These are phyloP conservation scores for Candolleomyces efflorescens DNA, from an alignment of 768 basidiomycete genomes.

Conservation along the genomic window DNA sequence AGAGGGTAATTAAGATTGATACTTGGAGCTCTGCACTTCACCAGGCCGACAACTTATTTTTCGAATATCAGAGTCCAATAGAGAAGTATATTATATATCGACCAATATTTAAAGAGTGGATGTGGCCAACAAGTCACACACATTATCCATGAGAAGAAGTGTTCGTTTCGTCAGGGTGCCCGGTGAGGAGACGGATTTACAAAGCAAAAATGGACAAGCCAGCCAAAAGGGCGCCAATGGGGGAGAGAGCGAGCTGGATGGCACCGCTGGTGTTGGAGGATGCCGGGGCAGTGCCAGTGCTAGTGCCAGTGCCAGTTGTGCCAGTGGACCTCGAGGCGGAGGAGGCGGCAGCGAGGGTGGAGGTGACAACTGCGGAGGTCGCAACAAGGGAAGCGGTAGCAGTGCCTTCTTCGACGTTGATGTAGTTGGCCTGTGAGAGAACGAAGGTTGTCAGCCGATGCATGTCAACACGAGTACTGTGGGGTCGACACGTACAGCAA, in stretches of 20 bases:
- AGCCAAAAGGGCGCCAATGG: conserved; percentile 3
- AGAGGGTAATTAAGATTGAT: too few relatives aligned
- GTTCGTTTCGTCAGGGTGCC: neutral
- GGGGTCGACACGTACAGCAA: conserved; percentile 42
- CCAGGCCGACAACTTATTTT: too few relatives aligned
- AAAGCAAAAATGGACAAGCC: conserved; percentile 5
- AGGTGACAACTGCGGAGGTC: conserved; percentile 64
- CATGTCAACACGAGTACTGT: neutral
- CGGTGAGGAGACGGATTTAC: too few relatives aligned
- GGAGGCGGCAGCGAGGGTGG: conserved; percentile 40
- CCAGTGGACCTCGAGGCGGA: conserved; percentile 10
- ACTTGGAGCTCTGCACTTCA: too few relatives aligned
- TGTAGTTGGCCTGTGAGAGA: conserved; percentile 54
- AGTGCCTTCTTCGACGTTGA: conserved; percentile 68
- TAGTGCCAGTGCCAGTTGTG: conserved; percentile 13
- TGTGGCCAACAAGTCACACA: too few relatives aligned
- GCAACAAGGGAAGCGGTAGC: conserved; percentile 46
- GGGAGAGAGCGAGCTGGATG: conserved; percentile 2
- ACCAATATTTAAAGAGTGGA: too few relatives aligned
- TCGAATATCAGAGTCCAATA: too few relatives aligned
- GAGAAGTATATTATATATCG: too few relatives aligned
- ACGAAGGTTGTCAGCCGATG: neutral
- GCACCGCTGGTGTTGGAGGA: neutral
- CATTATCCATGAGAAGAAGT: neutral
- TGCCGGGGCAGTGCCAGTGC: conserved; percentile 2